Evolutionary conservation across 345 rosid species (phyloP), one percentile per base, ranked within the genome.

Genomic region (Eucalyptus urophylla): DNA sequence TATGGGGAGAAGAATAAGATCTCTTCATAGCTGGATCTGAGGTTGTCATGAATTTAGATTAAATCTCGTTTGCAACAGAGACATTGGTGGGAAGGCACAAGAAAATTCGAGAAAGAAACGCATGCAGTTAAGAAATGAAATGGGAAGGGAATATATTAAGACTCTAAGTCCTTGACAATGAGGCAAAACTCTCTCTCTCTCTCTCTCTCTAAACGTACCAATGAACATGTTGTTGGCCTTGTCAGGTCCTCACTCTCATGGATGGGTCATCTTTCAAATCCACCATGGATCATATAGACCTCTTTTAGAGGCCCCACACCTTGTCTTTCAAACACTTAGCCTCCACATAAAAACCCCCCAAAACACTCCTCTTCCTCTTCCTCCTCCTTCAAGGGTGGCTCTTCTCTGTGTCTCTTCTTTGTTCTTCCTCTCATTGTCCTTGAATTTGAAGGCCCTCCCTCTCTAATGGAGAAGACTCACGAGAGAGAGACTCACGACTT

Each of bases 211-310:
- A 10, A 72, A 37, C 45, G 25, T 33, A 9, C 81, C 27, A 19
- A 10, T 76, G 88, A 93, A 91, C 92, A 89, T 90, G 93, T 10
- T 19, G 47, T 76, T 93, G 94, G 90, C 93, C 90, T 90, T 93
- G 92, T 93, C 94, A 94, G 92, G 92, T 92, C 86, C 90, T 92
- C 94, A 89, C 93, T 90, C 90, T 91, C 92, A 91, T 87, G 92
- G 86, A 62, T 88, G 90, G 86, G 88, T 88, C 90, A 90, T 85
- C 51, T 88, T 91, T 88, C 91, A 88, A 19, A 49, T 89, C 89
- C 89, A 88, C 94, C 91, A 88, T 92, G 91, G 88, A 89, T 89
- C 93, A 86, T 87, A 89, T 92, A 87, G 86, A 83, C 88, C 86
- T 51, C 90, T n/a, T 90, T 54, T 87, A 27, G 87, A 80, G 89